A percentile compares a stretch with the other conserved stretches of the same genome.
phyloP scores from a whole-genome alignment of 1,139 yeast species.

The Sugiyamaella novakii region DNA sequence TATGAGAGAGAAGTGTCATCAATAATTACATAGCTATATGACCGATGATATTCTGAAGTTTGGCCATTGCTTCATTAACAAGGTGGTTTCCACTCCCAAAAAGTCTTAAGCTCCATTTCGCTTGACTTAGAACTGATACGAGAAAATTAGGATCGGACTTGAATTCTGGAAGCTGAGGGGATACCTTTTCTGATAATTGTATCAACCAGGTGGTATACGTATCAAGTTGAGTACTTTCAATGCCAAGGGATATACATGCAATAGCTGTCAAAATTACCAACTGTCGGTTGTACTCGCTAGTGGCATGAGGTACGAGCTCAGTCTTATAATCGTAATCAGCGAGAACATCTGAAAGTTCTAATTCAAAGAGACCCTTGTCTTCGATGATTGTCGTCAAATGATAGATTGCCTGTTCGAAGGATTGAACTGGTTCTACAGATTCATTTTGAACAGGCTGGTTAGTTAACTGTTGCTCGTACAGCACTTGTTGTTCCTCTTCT shows the following conservation, averaged over 20 bases:
- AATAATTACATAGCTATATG: conserved; percentile 12
- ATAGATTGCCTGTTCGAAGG: conserved; percentile 15
- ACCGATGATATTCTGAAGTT: conserved; percentile 16
- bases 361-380: conserved; percentile 12
- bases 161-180: conserved; percentile 18
- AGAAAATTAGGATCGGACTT: conserved; percentile 15
- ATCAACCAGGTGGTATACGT: conserved; percentile 18
- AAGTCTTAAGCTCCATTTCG: conserved; percentile 16
- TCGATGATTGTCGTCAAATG: conserved; percentile 3
- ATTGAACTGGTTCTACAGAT: background rate
- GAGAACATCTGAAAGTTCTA: conserved; percentile 15
- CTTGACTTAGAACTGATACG: conserved; percentile 22
- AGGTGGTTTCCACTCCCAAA: conserved; percentile 19
- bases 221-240: conserved; percentile 12
- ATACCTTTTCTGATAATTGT: conserved; percentile 14
- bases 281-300: conserved; percentile 17
- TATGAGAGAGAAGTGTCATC: too few relatives aligned
- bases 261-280: conserved; percentile 22
- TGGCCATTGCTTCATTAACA: conserved; percentile 18
- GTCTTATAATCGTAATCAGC: conserved; percentile 13
- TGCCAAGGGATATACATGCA: conserved; percentile 23
- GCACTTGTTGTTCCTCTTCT: background rate
- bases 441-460: background rate
- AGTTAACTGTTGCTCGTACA: background rate
- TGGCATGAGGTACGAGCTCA: conserved; percentile 6